Evolutionary conservation across 116 monocot genomes (phyloP).

Genomic region (Dioscorea cayenensis): DNA sequence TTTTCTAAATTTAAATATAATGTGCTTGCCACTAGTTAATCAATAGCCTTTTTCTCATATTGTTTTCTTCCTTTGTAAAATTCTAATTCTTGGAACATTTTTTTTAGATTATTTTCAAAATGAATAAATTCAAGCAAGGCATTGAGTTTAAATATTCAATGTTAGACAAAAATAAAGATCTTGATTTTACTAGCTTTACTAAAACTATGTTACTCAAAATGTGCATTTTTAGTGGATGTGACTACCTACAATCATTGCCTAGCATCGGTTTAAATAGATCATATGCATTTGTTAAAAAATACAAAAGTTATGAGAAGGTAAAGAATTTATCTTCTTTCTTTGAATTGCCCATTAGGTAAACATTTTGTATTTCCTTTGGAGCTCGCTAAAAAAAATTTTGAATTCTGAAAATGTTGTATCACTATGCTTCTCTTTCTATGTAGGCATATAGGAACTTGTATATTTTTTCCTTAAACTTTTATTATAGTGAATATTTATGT

Average conservation of each 20-base stretch:
- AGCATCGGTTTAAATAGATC: slow-evolving; percentile 96
- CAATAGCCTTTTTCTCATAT: no score
- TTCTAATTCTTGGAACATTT: no score
- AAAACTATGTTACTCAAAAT: slow-evolving; percentile 92
- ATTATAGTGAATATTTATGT: background rate
- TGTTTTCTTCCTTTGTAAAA: no score
- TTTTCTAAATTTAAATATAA: no score
- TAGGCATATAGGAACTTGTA: background rate
- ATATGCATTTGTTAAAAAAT: slow-evolving; percentile 81
- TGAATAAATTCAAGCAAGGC: no score
- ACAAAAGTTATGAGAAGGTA: slow-evolving; percentile 92
- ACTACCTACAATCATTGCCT: slow-evolving; percentile 87
- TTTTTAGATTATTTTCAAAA: no score
- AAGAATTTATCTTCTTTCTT: background rate
- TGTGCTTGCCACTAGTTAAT: no score
- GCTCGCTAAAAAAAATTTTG: background rate
- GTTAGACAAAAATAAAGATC: no score
- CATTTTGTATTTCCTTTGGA: background rate
- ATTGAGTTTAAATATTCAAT: no score
- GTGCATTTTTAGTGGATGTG: slow-evolving; percentile 98
- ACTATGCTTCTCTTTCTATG: background rate
- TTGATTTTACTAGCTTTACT: slow-evolving; percentile 69
- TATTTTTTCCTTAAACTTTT: background rate
- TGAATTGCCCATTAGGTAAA: no score
- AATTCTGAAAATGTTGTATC: background rate